Evolutionary conservation across 306 rosid genomes (phyloP).

Genomic region (Gastrolobium bilobum): DNA sequence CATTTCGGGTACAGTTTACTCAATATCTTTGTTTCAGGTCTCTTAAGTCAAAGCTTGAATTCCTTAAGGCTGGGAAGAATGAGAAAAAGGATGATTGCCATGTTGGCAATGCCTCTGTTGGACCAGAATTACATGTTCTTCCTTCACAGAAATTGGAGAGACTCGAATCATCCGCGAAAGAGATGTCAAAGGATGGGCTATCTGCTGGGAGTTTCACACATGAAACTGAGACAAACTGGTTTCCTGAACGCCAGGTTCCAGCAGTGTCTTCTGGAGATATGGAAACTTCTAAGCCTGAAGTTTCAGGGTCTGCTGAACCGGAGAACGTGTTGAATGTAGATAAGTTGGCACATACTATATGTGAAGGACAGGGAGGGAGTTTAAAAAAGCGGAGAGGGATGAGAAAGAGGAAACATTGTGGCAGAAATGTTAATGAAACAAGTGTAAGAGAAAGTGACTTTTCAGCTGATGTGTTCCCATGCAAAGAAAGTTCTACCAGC

Average conservation of each 20-base stretch:
- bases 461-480: slow-evolving; percentile 50
- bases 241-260: slow-evolving; percentile 55
- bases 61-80: slow-evolving; percentile 58
- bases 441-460: slow-evolving; percentile 66
- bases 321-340: slow-evolving; percentile 48
- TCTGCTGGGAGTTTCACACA: slow-evolving; percentile 89
- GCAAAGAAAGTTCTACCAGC: slow-evolving; percentile 62
- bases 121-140: slow-evolving; percentile 51
- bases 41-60: slow-evolving; percentile 67
- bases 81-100: slow-evolving; percentile 50
- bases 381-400: slow-evolving; percentile 69
- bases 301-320: slow-evolving; percentile 43
- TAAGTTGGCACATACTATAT: slow-evolving; percentile 40
- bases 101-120: slow-evolving; percentile 51
- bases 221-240: slow-evolving; percentile 60
- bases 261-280: slow-evolving; percentile 55
- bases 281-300: slow-evolving; percentile 57
- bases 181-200: slow-evolving; percentile 67
- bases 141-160: slow-evolving; percentile 54
- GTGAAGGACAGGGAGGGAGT: slow-evolving; percentile 53
- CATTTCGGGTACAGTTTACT: slow-evolving; percentile 22
- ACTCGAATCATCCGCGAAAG: slow-evolving; percentile 58
- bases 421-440: slow-evolving; percentile 53
- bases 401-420: slow-evolving; percentile 81
- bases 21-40: slow-evolving; percentile 55